Evolutionary conservation across 179 eudicot species (phyloP), one percentile per base, ranked within the genome.

Genomic region (Gypsophila paniculata): DNA sequence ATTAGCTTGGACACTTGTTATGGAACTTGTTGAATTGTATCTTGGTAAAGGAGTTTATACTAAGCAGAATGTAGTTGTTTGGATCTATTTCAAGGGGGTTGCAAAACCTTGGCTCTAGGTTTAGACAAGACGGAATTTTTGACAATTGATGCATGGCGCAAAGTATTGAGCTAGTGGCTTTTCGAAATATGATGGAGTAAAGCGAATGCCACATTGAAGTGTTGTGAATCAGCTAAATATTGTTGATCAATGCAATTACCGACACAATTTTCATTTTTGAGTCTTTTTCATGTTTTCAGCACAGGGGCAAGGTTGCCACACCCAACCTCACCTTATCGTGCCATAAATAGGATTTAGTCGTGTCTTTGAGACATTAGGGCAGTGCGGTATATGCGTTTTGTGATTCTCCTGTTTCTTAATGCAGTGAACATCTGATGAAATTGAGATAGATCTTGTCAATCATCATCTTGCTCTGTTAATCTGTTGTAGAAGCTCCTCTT

Each of bases 391-490:
- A 11, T 32, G 44, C 23, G 13, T 22, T 68, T 13, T 59, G 11
- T 19, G 72, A 26, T 59, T 65, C 42, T 6, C 25, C 14, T 11
- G 42, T 61, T 19, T 49, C 29, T 25, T 53, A 39, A 26, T 14
- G 58, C 39, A 18, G 51, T 65, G 61, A 57, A 32, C 19, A 9
- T 12, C 0, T 49, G 25, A 32, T 8, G 6, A 2, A 60, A 11
- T 60, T 14, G 39, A 26, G 17, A 6, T 1, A 7, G 64, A 29
- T 5, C 17, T 5, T 60, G n/a, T 51, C 44, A 57, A 48, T 63
- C 49, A 32, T 44, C 65, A 26, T n/a, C 66, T 51, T 34, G 71
- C 29, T 79, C 32, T 25, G 22, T 39, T 22, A 9, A 67, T 75
- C 14, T 67, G 58, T 59, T 70, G 25, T 19, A 61, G 18, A 48